These are phyloP conservation scores for Cyberlindnera galapagoensis DNA, from an alignment of 805 yeast species.

Conservation along the genomic window DNA sequence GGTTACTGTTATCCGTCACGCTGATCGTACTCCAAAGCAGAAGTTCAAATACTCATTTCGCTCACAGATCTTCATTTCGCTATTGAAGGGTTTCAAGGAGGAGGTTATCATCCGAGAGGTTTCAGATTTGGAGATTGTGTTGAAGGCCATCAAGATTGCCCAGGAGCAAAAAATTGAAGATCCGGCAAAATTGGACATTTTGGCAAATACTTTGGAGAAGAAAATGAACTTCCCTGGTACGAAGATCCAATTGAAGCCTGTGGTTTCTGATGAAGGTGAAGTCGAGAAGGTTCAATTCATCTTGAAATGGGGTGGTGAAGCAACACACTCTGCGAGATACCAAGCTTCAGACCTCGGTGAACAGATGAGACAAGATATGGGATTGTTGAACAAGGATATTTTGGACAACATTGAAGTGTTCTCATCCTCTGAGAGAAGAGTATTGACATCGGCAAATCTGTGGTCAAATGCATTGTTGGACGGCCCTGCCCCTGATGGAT, in stretches of 20 bases:
- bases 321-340: slow-evolving; percentile 93
- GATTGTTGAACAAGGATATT: slow-evolving; percentile 76
- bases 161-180: slow-evolving; percentile 78
- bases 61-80: slow-evolving; percentile 76
- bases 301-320: slow-evolving; percentile 99
- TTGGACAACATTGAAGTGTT: slow-evolving; percentile 79
- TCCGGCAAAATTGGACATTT: slow-evolving; percentile 62
- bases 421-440: slow-evolving; percentile 93
- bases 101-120: slow-evolving; percentile 93
- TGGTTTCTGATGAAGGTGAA: slow-evolving; percentile 55
- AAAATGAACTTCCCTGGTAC: slow-evolving; percentile 93
- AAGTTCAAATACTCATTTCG: slow-evolving; percentile 93
- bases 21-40: slow-evolving; percentile 98
- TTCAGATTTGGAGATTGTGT: slow-evolving; percentile 76
- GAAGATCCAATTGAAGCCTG: slow-evolving; percentile 90
- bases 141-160: slow-evolving; percentile 79
- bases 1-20: slow-evolving; percentile 90
- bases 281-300: slow-evolving; percentile 95
- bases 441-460: slow-evolving; percentile 83
- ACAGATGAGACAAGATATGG: slow-evolving; percentile 87
- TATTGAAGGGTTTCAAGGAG: slow-evolving; percentile 89
- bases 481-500: slow-evolving; percentile 69
- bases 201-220: slow-evolving; percentile 79
- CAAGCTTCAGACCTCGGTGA: slow-evolving; percentile 96
- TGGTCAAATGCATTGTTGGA: slow-evolving; percentile 66